These are phyloP conservation scores for Phaeophleospora eucalypticola DNA, from an alignment of 2,329 filamentous ascomycete genomes.

Conservation along the genomic window DNA sequence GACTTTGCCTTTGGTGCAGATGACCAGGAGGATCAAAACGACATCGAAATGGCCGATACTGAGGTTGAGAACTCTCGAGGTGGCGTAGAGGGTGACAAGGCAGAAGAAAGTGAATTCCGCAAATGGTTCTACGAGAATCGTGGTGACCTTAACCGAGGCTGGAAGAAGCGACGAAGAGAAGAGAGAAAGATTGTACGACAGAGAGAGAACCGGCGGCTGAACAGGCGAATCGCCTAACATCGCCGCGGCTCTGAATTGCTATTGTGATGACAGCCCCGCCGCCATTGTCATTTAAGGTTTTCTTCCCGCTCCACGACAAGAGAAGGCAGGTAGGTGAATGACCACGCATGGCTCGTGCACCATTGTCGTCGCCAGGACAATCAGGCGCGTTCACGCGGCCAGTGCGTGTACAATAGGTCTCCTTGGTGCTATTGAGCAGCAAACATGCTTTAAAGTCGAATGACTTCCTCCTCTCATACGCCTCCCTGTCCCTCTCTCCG, in stretches of 20 bases:
- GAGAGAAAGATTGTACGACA: slow-evolving; percentile 58
- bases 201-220: slow-evolving; percentile 54
- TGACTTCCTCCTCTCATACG: too few relatives aligned
- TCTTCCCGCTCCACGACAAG: background rate
- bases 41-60: slow-evolving; percentile 25
- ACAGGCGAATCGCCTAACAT: slow-evolving; percentile 28
- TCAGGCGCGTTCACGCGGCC: background rate
- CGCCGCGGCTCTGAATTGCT: background rate
- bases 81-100: slow-evolving; percentile 8
- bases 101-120: slow-evolving; percentile 54
- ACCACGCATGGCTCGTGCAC: background rate
- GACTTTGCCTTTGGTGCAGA: slow-evolving; percentile 50
- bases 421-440: background rate
- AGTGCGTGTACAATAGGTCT: background rate
- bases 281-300: background rate
- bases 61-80: slow-evolving; percentile 20
- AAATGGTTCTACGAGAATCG: slow-evolving; percentile 58
- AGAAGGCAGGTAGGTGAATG: background rate
- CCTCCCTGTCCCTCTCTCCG: too few relatives aligned
- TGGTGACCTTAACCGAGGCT: slow-evolving; percentile 46
- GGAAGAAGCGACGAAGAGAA: slow-evolving; percentile 56
- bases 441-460: background rate
- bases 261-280: background rate
- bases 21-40: slow-evolving; percentile 38
- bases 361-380: background rate